A percentile compares a stretch with the other conserved stretches of the same genome.
These are phyloP conservation scores for Dittrichia graveolens DNA, from an alignment of 129 eudicot genomes.

Conservation along the genomic window DNA sequence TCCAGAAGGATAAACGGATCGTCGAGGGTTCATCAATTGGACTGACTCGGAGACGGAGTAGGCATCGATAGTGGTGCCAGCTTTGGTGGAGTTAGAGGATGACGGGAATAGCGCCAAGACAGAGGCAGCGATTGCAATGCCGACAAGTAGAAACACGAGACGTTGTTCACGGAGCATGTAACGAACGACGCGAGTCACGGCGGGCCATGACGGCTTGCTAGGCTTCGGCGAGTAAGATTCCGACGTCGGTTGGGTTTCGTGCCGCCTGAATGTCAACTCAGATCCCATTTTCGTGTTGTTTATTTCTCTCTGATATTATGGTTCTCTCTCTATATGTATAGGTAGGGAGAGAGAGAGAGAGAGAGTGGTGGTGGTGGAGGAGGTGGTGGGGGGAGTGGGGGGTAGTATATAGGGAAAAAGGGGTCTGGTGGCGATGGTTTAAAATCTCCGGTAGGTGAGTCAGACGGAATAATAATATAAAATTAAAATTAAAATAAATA, in stretches of 20 bases:
- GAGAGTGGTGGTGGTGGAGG: constrained; percentile 2
- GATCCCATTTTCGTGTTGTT: constrained; percentile 46
- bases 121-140: constrained; percentile 67
- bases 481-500: neutral
- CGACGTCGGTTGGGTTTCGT: constrained; percentile 46
- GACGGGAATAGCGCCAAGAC: constrained; percentile 51
- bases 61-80: constrained; percentile 14
- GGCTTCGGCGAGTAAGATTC: constrained; percentile 64
- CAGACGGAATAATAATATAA: neutral
- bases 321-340: constrained; percentile 17
- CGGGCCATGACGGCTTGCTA: constrained; percentile 45
- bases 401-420: neutral
- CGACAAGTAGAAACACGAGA: constrained; percentile 61
- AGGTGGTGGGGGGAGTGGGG: constrained; percentile 8
- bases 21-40: constrained; percentile 25
- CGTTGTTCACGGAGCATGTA: constrained; percentile 82
- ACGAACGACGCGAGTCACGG: constrained; percentile 41
- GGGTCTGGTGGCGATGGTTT: constrained; percentile 26
- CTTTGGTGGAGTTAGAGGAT: constrained; percentile 9
- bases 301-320: neutral
- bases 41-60: constrained; percentile 35
- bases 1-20: constrained; percentile 32
- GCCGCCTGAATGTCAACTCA: constrained; percentile 68
- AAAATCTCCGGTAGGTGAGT: constrained; percentile 44
- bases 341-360: neutral